phyloP scores from a whole-genome alignment of 768 basidiomycete species.

The Punctularia strigosozonata region DNA sequence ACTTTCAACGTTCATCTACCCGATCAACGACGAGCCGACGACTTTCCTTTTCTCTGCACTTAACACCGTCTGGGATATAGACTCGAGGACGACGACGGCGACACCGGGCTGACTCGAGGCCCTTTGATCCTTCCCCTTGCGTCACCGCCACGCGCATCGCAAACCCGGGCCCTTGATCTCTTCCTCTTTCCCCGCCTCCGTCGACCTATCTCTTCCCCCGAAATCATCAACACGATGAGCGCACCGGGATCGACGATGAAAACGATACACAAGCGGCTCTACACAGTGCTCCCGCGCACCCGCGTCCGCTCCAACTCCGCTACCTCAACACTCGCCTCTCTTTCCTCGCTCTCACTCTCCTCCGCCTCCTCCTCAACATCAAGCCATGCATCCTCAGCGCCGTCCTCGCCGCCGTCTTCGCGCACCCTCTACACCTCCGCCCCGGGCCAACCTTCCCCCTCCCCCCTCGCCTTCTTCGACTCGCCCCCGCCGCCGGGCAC shows the following conservation, averaged over 20 bases:
- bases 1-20: no score
- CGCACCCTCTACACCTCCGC: constrained; percentile 31
- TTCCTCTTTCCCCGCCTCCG: no score
- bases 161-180: no score
- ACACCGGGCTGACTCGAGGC: no score
- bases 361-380: constrained; percentile 16
- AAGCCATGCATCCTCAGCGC: constrained; percentile 23
- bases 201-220: neutral
- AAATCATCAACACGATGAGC: constrained; percentile 15
- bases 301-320: constrained; percentile 10
- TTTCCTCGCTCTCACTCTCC: constrained; percentile 8
- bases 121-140: no score
- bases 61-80: no score
- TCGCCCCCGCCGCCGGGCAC: constrained; percentile 23
- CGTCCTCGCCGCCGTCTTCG: constrained; percentile 28
- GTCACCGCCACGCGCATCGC: no score
- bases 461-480: constrained; percentile 30
- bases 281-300: constrained; percentile 28
- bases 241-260: constrained; percentile 31
- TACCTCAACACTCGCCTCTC: constrained; percentile 4
- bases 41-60: no score
- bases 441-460: constrained; percentile 13
- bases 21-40: no score
- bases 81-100: no score
- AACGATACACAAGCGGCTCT: constrained; percentile 41